Evolutionary conservation across 2,329 filamentous ascomycete species (phyloP).

Genomic region (Diplocarpon rosae): DNA sequence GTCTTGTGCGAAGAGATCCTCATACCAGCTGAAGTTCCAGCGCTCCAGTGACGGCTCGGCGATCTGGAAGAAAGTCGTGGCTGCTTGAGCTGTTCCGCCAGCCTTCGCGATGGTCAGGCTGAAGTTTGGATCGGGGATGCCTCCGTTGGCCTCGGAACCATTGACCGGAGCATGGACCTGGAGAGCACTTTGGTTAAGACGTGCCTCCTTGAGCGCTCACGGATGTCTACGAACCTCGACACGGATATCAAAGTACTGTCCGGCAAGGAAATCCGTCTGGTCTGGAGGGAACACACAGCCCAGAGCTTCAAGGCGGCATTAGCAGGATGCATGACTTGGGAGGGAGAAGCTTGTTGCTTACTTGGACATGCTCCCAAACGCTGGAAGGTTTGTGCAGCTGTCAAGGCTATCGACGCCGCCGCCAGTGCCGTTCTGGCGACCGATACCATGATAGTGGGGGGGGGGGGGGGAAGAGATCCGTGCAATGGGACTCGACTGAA

Average conservation of each 20-base stretch:
- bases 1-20: slow-evolving; percentile 71
- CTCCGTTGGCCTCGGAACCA: slow-evolving; percentile 61
- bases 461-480: too few relatives aligned
- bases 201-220: not conserved
- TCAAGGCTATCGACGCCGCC: slow-evolving; percentile 29
- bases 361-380: slow-evolving; percentile 45
- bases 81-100: slow-evolving; percentile 40
- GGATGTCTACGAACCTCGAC: slow-evolving; percentile 40
- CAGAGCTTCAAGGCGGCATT: slow-evolving; percentile 28
- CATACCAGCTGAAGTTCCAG: slow-evolving; percentile 79
- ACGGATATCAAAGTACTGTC: slow-evolving; percentile 75
- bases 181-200: not conserved
- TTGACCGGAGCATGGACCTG: slow-evolving; percentile 66
- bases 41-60: slow-evolving; percentile 63
- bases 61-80: slow-evolving; percentile 57
- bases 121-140: slow-evolving; percentile 63
- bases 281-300: slow-evolving; percentile 51
- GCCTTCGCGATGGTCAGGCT: slow-evolving; percentile 63
- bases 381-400: slow-evolving; percentile 46
- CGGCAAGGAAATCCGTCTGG: slow-evolving; percentile 68
- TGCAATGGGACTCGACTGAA: too few relatives aligned
- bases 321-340: slow-evolving; percentile 3
- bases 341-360: slow-evolving; percentile 1
- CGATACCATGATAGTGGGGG: slow-evolving; percentile 16
- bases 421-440: slow-evolving; percentile 23